A percentile compares a stretch with the other conserved stretches of the same genome.
phyloP scores from a whole-genome alignment of 2,329 filamentous ascomycete genomes.

The Neonectria magnoliae region DNA sequence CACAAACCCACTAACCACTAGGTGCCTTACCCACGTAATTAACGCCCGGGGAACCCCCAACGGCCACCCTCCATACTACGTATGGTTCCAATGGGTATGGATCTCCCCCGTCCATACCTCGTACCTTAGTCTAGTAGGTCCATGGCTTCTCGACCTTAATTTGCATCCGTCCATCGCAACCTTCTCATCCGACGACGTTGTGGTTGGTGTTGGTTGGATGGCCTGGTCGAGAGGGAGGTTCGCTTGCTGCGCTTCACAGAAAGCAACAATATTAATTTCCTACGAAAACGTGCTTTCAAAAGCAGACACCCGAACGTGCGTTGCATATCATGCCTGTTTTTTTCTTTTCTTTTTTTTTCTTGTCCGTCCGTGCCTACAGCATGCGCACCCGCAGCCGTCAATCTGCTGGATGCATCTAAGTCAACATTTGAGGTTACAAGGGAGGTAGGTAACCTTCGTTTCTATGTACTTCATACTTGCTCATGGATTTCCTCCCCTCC shows the following conservation, averaged over 20 bases:
- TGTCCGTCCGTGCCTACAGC: slow-evolving; percentile 13
- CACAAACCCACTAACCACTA: background rate
- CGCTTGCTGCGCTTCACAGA: slow-evolving; percentile 17
- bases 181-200: background rate
- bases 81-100: too few relatives aligned
- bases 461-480: background rate
- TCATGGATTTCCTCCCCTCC: too few relatives aligned
- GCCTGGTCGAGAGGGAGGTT: slow-evolving; percentile 7
- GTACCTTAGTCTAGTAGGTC: background rate
- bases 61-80: background rate
- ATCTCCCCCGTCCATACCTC: background rate
- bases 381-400: slow-evolving; percentile 18
- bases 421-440: background rate
- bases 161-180: slow-evolving; percentile 1
- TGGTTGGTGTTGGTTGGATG: background rate
- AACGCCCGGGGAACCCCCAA: background rate
- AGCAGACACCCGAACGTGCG: background rate
- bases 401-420: slow-evolving; percentile 24
- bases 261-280: background rate
- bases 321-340: slow-evolving; percentile 10
- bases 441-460: background rate
- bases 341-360: slow-evolving; percentile 8
- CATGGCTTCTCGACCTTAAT: background rate
- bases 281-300: too few relatives aligned
- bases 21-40: too few relatives aligned